phyloP scores from a whole-genome alignment of 2,329 filamentous ascomycete species.

The Bipolaris sorokiniana region DNA sequence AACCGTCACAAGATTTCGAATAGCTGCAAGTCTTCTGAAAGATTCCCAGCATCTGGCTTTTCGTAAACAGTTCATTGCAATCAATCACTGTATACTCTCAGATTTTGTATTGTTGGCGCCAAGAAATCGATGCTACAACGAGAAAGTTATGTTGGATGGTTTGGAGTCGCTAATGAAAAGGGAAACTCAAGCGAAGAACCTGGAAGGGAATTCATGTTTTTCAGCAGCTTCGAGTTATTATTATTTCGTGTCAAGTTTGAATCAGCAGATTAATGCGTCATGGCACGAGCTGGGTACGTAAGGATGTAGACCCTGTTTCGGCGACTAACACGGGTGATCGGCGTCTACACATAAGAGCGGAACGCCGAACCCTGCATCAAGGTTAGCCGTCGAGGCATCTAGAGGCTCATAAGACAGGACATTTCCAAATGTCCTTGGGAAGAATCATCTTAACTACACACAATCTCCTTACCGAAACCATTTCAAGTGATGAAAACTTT shows the following conservation, averaged over 20 bases:
- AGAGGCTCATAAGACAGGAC: background rate
- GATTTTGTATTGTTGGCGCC: background rate
- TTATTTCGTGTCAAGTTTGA: background rate
- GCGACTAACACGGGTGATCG: constrained; percentile 1
- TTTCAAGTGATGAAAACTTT: background rate
- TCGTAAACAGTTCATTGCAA: background rate
- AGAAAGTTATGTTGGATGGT: background rate
- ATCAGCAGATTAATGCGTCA: background rate
- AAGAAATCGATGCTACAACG: background rate
- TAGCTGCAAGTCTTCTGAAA: background rate
- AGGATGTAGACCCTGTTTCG: background rate
- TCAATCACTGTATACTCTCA: background rate
- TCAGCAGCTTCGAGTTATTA: background rate
- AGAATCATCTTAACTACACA: background rate
- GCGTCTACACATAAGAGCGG: background rate
- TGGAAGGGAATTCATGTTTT: background rate
- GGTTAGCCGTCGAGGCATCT: background rate
- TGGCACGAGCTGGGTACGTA: background rate
- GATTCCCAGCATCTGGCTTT: background rate
- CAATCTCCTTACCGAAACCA: background rate
- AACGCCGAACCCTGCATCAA: background rate
- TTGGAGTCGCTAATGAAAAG: background rate
- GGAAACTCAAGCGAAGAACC: background rate
- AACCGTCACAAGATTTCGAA: constrained; percentile 31
- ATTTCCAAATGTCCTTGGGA: background rate